Percentiles rank a stretch among this genome's conserved stretches.
phyloP scores from a whole-genome alignment of 306 rosid species.

The Rosa persica region DNA sequence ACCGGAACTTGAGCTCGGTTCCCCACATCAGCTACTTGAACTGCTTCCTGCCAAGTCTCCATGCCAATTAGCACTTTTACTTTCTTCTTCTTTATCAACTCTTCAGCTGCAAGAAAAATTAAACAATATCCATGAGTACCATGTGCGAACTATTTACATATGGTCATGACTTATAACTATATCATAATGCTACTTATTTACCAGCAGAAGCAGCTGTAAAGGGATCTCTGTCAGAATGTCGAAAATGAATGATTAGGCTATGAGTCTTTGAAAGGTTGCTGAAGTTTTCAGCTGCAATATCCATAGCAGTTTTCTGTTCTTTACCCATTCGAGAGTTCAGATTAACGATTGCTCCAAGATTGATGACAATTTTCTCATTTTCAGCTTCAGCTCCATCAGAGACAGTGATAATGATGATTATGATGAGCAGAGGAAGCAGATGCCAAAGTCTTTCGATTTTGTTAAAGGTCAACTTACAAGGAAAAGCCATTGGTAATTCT shows the following conservation, averaged over 20 bases:
- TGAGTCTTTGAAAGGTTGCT: conserved; percentile 25
- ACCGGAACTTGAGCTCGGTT: conserved; percentile 39
- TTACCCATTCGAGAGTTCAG: conserved; percentile 37
- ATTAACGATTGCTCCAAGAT: conserved; percentile 47
- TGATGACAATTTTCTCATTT: conserved; percentile 12
- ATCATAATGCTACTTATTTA: background rate
- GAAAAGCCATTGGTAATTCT: conserved; percentile 7
- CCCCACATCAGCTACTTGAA: conserved; percentile 54
- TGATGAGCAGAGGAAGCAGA: conserved; percentile 9
- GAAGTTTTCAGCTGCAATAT: conserved; percentile 39
- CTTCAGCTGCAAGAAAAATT: conserved; percentile 40
- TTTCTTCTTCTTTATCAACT: conserved; percentile 36
- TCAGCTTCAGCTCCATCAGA: conserved; percentile 19
- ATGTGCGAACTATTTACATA: background rate
- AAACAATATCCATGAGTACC: no score
- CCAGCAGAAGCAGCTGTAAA: conserved; percentile 27
- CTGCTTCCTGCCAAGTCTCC: conserved; percentile 59
- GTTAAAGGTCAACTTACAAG: background rate
- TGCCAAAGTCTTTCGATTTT: conserved; percentile 20
- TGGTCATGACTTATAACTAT: background rate
- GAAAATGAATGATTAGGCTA: conserved; percentile 13
- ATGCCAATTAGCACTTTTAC: conserved; percentile 46
- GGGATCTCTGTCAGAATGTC: conserved; percentile 12
- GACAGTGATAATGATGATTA: background rate
- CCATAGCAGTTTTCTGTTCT: conserved; percentile 44